Percentiles rank a stretch among this genome's conserved stretches.
Evolutionary conservation across 2,329 filamentous ascomycete species (phyloP).

Genomic region (Ambrosiella cleistominuta): DNA sequence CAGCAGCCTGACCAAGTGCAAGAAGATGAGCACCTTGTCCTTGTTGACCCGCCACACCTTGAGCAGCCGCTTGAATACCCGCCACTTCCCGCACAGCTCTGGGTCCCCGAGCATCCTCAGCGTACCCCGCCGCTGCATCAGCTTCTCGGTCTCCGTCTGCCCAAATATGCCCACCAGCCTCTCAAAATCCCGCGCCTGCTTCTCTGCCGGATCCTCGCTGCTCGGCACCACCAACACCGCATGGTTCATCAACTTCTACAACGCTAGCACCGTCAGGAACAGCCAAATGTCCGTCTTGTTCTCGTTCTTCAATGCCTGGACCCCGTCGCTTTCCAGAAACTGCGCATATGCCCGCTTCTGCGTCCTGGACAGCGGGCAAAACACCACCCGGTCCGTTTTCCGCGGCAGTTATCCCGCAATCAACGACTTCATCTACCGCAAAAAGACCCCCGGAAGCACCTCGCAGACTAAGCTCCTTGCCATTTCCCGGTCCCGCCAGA

Average conservation of each 20-base stretch:
- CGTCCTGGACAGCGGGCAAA: conserved; percentile 71
- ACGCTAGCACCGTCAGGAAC: conserved; percentile 64
- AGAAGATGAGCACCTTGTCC: conserved; percentile 92
- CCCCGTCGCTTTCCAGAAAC: conserved; percentile 40
- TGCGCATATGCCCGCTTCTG: conserved; percentile 72
- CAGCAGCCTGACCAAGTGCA: conserved; percentile 72
- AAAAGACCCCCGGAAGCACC: conserved; percentile 73
- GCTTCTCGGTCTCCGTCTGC: conserved; percentile 42
- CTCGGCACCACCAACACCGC: conserved; percentile 70
- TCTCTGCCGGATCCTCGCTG: conserved; percentile 45
- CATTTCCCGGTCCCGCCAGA: conserved; percentile 63
- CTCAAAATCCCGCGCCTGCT: conserved; percentile 59
- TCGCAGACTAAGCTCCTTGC: conserved; percentile 75
- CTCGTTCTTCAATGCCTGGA: conserved; percentile 37
- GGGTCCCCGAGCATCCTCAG: conserved; percentile 69
- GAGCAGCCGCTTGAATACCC: conserved; percentile 68
- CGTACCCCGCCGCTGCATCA: conserved; percentile 60
- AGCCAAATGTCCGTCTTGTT: conserved; percentile 60
- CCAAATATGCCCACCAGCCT: conserved; percentile 46
- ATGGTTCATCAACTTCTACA: conserved; percentile 86
- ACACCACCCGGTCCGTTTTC: conserved; percentile 87
- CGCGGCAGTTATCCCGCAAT: conserved; percentile 87
- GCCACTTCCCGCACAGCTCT: conserved; percentile 95
- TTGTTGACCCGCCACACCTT: conserved; percentile 79
- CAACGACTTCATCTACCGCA: conserved; percentile 80